Conservation (phyloP, 2,329 filamentous ascomycete species). For the Ceratocystis variospora region DNA sequence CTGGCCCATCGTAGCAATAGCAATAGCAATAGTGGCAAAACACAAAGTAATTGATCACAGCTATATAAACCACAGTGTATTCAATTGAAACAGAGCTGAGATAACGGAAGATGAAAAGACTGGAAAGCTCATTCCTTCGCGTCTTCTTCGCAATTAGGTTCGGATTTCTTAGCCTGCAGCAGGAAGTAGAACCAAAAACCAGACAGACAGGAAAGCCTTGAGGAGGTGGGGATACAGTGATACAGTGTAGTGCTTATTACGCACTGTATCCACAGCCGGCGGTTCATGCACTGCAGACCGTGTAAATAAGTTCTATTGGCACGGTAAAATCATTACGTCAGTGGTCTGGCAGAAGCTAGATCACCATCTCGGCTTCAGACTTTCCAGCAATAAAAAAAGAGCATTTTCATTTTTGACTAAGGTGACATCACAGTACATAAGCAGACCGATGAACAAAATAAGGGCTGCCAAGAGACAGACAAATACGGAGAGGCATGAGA, state of each 20-base stretch:
- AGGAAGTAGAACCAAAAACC: too few relatives aligned
- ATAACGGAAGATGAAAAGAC: too few relatives aligned
- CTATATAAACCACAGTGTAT: too few relatives aligned
- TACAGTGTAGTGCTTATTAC: not conserved
- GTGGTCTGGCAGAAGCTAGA: not conserved
- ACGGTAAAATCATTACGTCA: not conserved
- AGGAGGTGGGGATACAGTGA: not conserved
- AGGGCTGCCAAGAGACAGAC: not conserved
- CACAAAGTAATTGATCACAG: too few relatives aligned
- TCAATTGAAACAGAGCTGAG: too few relatives aligned
- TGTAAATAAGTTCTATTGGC: not conserved
- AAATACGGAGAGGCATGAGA: not conserved
- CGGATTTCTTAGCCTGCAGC: too few relatives aligned
- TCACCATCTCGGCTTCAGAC: not conserved
- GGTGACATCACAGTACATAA: too few relatives aligned
- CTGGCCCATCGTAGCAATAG: conserved; percentile 9
- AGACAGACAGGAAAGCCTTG: too few relatives aligned
- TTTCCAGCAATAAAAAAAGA: not conserved
- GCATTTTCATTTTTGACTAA: not conserved
- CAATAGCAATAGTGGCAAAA: too few relatives aligned
- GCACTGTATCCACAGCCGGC: not conserved
- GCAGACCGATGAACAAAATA: too few relatives aligned
- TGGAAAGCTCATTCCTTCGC: too few relatives aligned
- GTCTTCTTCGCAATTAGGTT: too few relatives aligned
- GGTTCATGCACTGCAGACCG: not conserved